Evolutionary conservation across 352 stramenopile species (phyloP), one percentile per base, ranked within the genome.

Genomic region (Thraustochytrium striatum): DNA sequence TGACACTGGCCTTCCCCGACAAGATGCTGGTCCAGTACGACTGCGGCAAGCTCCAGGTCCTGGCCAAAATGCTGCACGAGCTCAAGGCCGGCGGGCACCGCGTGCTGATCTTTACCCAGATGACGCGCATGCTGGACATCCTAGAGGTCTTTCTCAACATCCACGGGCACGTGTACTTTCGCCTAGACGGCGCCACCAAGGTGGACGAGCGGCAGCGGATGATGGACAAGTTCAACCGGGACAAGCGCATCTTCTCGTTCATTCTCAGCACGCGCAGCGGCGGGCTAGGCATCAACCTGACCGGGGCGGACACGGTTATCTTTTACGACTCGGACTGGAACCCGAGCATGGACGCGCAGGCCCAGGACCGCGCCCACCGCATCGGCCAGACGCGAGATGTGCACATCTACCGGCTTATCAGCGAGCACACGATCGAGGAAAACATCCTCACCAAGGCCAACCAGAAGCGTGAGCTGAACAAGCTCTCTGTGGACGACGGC

Each of bases 111-210:
- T 97, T 97, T 72, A 97, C 92, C 33, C 94, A 99, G 84, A 99
- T 99, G 96, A 97, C 93, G 68, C 96, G 95, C 59, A 99, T 99
- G 95, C 87, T 99, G 38, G 97, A 99, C 85, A 94, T 99, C 39
- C 88, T 99, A 16, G 96, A 99, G 87, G 89, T 93, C 57, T 99
- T 99, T 85, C 87, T 99, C 43, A 99, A 97, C 80, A 87, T 99
- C 7, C 92, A 99, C 84, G 94, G 94, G 0, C 92, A 98, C 81
- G 97, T 94, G 16, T 99, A 99, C 81, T 90, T 99, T 61, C 89
- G 96, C n/a, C 84, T 99, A 61, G 97, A 99, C 87, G 97, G 96
- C 5, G 90, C 90, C 8, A 99, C 96, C 2, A 91, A 92, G 70
- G 92, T 99, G 13, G 93, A 98, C 78, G 91, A 92, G 72, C 89